Evolutionary conservation across 441 rosid genomes (phyloP), one percentile per base, ranked within the genome.

Genomic region (Flueggea neowawraea): DNA sequence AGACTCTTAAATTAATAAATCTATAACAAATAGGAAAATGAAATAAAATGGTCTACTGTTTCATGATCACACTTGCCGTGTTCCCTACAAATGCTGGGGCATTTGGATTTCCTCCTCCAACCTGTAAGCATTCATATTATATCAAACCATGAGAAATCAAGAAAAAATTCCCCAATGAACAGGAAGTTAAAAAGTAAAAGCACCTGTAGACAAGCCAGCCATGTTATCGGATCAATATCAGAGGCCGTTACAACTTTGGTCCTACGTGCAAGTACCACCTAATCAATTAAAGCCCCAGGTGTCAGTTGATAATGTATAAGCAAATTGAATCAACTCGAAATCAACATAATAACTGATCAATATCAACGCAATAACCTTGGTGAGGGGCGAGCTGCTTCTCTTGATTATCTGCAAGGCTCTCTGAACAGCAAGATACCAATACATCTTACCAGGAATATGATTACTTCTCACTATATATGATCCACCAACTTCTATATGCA

Each of bases 221-320:
- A 87, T 57, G 83, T 64, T 51, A 88, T 76, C 60, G 97, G 95
- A 73, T 93, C 91, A 53, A 93, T 80, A 59, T 85, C 86, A 9
- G 70, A 74, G 60, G 83, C 87, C 6, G 89, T 88, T 15, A 84
- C 78, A 12, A 88, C 75, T 63, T 80, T 82, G 83, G 89, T 90
- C 76, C 87, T 87, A 6, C 98, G 91, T 17, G 96, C 98, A 59
- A 93, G 90, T 49, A 93, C 98, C 49, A 93, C 97, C 98, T 93
- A 67, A 53, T 10, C 63, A 69, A 65, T 52, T 2, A 52, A 13
- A 61, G 45, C 48, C 67, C n/a, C 55, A 67, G 12, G 11, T 4
- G 47, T 10, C 32, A 61, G 33, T 33, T 2, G 33, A 61, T 6
- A 58, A 16, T 28, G 48, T 15, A 52, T 33, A 33, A 33, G 41